Evolutionary conservation across 2,329 filamentous ascomycete genomes (phyloP).

Genomic region (Chlorencoelia australis): DNA sequence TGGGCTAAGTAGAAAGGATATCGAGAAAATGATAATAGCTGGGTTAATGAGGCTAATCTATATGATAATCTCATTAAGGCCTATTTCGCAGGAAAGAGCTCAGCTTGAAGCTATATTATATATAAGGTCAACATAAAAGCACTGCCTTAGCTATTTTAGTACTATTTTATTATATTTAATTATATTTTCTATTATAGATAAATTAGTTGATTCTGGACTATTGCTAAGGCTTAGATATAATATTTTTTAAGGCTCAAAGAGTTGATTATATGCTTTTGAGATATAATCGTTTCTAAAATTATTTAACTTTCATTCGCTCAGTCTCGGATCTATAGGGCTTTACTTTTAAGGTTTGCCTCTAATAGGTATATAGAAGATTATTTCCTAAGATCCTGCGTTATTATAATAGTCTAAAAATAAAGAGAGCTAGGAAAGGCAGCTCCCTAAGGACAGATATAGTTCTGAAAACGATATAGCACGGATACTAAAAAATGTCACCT

Average conservation of each 20-base stretch:
- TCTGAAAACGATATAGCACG: background rate
- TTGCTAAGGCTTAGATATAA: background rate
- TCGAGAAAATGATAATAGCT: conserved; percentile 9
- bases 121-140: conserved; percentile 8
- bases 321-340: background rate
- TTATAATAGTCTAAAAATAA: background rate
- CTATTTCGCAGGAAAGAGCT: conserved; percentile 9
- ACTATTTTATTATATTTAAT: conserved; percentile 5
- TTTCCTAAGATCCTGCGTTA: background rate
- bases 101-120: conserved; percentile 9
- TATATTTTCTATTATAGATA: conserved; percentile 5
- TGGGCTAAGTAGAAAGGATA: too few relatives aligned
- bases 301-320: background rate
- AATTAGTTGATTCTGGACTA: conserved; percentile 1
- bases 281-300: background rate
- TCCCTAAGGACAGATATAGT: background rate
- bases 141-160: conserved; percentile 4
- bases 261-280: background rate
- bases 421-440: background rate
- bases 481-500: background rate
- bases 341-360: background rate
- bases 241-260: background rate
- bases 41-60: conserved; percentile 11
- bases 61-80: conserved; percentile 10
- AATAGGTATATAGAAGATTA: background rate